Evolutionary conservation across 352 stramenopile species (phyloP), one percentile per base, ranked within the genome.

Genomic region (Pythium dissotocum): DNA sequence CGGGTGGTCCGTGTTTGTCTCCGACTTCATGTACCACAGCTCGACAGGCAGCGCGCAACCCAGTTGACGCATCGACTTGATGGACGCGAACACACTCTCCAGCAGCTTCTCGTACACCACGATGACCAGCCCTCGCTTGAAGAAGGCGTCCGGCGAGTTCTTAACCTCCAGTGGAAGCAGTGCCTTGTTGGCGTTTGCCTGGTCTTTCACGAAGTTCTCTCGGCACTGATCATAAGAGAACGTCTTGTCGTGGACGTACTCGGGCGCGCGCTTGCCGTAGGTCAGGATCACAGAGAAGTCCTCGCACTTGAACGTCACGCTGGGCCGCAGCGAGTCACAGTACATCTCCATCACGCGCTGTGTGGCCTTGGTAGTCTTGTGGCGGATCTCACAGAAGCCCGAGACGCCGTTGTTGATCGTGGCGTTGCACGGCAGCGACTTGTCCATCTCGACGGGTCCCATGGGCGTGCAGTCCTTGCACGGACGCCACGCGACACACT

Each of bases 11-110:
- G 58, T 68, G 55, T 89, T 69, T 49, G 74, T 88, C 68, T 89
- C 80, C n/a, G 62, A 71, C 14, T 66, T 42, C 13, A 69, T 85
- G 73, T 91, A 94, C 80, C 85, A 94, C 40, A 94, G 62, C 60
- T 94, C 87, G n/a, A 94, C 67, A 0, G 85, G 87, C 18, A 94
- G 65, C 40, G 57, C 77, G 58, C 77, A 93, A 2, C 76, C 79
- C 55, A 85, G 67, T 6, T 59, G 53, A 1, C 84, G 69, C 32
- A 94, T 62, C n/a, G 76, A 85, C 16, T 68, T 65, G 26, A 94
- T 69, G 7, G 71, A 79, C 32, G 73, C 83, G 53, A 75, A 92
- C n/a, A 78, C 87, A 48, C 83, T 82, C 1, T 75, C 59, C 7
- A 93, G 48, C n/a, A 75, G 38, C 14, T 69, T 62, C 30, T 75